Base-by-base conservation (phyloP, 495 filamentous ascomycete genomes). In the Aspergillus kassunensis region DNA sequence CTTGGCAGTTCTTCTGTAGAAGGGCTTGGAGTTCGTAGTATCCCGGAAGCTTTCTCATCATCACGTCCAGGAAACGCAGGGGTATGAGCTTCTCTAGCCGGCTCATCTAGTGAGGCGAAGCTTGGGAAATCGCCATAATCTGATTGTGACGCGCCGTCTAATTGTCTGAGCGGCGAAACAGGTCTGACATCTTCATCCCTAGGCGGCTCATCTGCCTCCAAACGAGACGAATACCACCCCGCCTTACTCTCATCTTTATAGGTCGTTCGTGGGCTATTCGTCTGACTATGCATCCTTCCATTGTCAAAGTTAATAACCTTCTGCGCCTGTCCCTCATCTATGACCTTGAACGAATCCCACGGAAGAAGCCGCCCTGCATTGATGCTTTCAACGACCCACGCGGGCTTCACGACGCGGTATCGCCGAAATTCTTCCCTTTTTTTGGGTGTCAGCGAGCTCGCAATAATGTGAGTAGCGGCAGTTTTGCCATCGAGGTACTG, bases 401-500 rank as follows among this genome's bases (percentile, higher is more conserved):
- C 86, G n/a, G 93, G 93, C 67, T 91, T 95, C 55, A 96, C 93
- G 20, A 98, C 89, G 24, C 90, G 83, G 61, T 96, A 97, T 49
- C 80, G 82, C 18, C 71, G 74, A 55, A 95, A 96, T 54, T 97
- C 93, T 27, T 88, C 82, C 24, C 81, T 79, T 63, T 98, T 98
- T 75, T 96, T 97, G 0, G 88, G 89, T 2, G 93, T 92, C 29
- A 98, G 76, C 47, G 82, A 84, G 39, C 87, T 90, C 5, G 92
- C 90, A 60, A 98, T 90, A 59, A 98, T 95, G 66, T 97, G 95
- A 2, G 93, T 98, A 0, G 90, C 90, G 58, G 82, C 81, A 0
- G 91, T 97, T 74, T 97, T 97, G 30, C 85, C 85, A 63, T 93
- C 89, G n/a, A 97, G 75, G 63, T 97, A 96, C 64, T 97, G 92